Percentiles rank a stretch among this genome's conserved stretches.
phyloP scores from a whole-genome alignment of 2,329 filamentous ascomycete species.

The Ophiostoma himal-ulmi region DNA sequence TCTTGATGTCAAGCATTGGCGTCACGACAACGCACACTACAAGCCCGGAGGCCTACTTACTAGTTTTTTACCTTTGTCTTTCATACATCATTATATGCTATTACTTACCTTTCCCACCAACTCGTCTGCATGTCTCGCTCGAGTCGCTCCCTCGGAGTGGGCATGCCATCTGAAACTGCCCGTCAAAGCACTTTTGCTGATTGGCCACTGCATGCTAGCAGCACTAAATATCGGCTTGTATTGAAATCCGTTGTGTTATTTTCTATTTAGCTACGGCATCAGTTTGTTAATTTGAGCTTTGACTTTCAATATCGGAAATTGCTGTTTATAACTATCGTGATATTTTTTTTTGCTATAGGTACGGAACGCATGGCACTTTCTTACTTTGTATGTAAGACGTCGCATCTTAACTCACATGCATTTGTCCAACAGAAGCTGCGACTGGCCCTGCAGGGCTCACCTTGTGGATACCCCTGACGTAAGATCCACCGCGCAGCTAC shows the following conservation, averaged over 20 bases:
- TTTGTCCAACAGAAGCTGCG: background rate
- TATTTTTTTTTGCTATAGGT: background rate
- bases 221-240: background rate
- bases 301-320: background rate
- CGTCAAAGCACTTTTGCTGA: background rate
- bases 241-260: background rate
- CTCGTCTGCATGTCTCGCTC: background rate
- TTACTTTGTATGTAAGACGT: background rate
- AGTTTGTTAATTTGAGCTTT: background rate
- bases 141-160: background rate
- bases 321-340: background rate
- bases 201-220: background rate
- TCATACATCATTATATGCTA: background rate
- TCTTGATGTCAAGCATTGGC: background rate
- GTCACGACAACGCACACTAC: background rate
- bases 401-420: constrained; percentile 5
- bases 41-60: background rate
- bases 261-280: background rate
- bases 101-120: background rate
- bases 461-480: constrained; percentile 7
- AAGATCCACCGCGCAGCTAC: constrained; percentile 8
- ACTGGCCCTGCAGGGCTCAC: constrained; percentile 4
- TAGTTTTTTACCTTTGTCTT: background rate
- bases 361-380: background rate
- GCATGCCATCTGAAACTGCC: background rate